Conservation (phyloP, 2,329 filamentous ascomycete genomes). For the Bertia moriformis region DNA sequence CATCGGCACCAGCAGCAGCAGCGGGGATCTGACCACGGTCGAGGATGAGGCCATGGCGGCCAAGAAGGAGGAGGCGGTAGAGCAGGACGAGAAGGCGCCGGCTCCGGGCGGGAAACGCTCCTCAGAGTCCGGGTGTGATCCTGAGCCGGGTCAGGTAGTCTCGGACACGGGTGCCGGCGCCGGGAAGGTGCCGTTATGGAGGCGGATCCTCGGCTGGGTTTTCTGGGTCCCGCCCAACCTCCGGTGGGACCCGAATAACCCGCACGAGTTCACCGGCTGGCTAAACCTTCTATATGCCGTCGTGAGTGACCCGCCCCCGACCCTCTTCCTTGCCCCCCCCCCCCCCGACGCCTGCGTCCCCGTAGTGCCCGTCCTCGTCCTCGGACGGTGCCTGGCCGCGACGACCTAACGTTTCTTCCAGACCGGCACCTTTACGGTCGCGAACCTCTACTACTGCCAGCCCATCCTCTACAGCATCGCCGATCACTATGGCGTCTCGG, state of each 20-base stretch:
- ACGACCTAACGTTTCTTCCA: too few relatives aligned
- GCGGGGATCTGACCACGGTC: too few relatives aligned
- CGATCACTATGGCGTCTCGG: constrained; percentile 42
- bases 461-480: constrained; percentile 54
- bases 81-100: too few relatives aligned
- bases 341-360: not conserved
- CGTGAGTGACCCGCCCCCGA: constrained; percentile 7
- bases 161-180: too few relatives aligned
- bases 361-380: constrained; percentile 1
- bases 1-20: too few relatives aligned
- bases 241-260: constrained; percentile 37
- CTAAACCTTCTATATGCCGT: constrained; percentile 44
- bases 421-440: constrained; percentile 44
- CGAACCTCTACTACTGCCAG: constrained; percentile 57
- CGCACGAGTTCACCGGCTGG: constrained; percentile 38
- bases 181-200: constrained; percentile 19
- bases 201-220: too few relatives aligned
- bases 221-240: constrained; percentile 39
- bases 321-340: not conserved
- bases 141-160: too few relatives aligned
- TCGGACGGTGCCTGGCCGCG: constrained; percentile 4
- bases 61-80: too few relatives aligned
- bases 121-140: too few relatives aligned
- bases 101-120: too few relatives aligned
- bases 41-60: too few relatives aligned